phyloP scores from a whole-genome alignment of 179 eudicot species.

The Carnegiea gigantea region DNA sequence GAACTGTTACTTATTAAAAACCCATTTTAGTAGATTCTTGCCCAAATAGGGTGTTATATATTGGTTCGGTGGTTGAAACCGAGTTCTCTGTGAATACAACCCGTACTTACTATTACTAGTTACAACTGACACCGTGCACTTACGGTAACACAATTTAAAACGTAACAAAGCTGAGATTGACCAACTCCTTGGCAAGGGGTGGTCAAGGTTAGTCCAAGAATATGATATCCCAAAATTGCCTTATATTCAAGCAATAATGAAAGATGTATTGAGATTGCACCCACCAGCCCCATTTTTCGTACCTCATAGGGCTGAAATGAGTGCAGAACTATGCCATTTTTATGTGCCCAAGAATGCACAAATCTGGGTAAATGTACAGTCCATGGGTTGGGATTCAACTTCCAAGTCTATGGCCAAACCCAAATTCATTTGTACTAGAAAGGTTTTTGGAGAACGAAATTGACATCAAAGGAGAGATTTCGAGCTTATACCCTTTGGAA shows the following conservation, averaged over 20 bases:
- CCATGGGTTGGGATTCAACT: slow-evolving; percentile 15
- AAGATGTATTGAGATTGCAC: slow-evolving; percentile 28
- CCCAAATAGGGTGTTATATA: no score
- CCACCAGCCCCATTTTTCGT: slow-evolving; percentile 27
- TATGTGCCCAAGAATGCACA: slow-evolving; percentile 16
- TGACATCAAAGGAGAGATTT: slow-evolving; percentile 14
- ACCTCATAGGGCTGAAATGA: slow-evolving; percentile 18
- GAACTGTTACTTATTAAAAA: no score
- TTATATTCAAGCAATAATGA: slow-evolving; percentile 26
- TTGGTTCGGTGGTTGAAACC: no score
- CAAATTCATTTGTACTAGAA: slow-evolving; percentile 20
- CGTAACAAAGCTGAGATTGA: slow-evolving; percentile 24
- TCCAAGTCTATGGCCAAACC: slow-evolving; percentile 19
- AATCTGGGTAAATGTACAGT: slow-evolving; percentile 29
- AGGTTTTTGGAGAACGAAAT: slow-evolving; percentile 24
- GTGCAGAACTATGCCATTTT: slow-evolving; percentile 21
- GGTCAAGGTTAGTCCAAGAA: slow-evolving; percentile 12
- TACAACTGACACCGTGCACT: no score
- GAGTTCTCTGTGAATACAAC: no score
- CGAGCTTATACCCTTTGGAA: slow-evolving; percentile 31
- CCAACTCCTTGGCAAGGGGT: slow-evolving; percentile 1
- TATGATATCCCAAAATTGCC: slow-evolving; percentile 22
- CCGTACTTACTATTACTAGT: no score
- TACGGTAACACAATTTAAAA: no score
- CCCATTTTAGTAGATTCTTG: no score